Conservation (phyloP, 23 red algal genomes). For the Gracilariopsis chorda region DNA sequence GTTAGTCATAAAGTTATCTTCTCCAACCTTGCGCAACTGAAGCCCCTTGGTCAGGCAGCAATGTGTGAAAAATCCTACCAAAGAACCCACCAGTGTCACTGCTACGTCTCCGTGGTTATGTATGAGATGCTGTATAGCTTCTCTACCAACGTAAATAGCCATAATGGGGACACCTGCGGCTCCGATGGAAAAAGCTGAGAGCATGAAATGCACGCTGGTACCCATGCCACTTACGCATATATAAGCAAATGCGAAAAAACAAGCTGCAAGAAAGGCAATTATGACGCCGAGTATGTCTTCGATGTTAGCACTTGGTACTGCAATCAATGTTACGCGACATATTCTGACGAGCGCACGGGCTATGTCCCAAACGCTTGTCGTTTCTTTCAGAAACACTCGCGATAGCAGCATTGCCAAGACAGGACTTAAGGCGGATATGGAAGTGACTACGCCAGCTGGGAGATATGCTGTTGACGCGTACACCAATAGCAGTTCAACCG, state of each 20-base stretch:
- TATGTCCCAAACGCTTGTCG: background rate
- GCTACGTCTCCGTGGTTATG: background rate
- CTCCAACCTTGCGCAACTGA: background rate
- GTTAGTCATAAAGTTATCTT: background rate
- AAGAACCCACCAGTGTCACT: background rate
- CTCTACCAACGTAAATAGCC: background rate
- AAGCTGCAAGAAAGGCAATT: background rate
- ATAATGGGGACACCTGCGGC: background rate
- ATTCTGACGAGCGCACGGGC: background rate
- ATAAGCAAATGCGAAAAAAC: slow-evolving; percentile 3
- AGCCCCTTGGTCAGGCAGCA: slow-evolving; percentile 22
- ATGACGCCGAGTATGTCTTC: background rate
- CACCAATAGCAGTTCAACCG: background rate
- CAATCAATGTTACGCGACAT: background rate
- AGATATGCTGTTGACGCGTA: background rate
- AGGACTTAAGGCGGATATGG: slow-evolving; percentile 4
- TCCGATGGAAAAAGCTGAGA: background rate
- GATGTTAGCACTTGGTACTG: background rate
- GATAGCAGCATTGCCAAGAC: background rate
- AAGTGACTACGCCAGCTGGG: background rate
- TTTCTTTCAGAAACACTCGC: slow-evolving; percentile 11
- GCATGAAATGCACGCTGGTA: slow-evolving; percentile 23
- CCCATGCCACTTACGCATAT: slow-evolving; percentile 21
- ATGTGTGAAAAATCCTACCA: slow-evolving; percentile 1
- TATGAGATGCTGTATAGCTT: background rate